Evolutionary conservation across 345 rosid genomes (phyloP).

Genomic region (Salix arbutifolia): DNA sequence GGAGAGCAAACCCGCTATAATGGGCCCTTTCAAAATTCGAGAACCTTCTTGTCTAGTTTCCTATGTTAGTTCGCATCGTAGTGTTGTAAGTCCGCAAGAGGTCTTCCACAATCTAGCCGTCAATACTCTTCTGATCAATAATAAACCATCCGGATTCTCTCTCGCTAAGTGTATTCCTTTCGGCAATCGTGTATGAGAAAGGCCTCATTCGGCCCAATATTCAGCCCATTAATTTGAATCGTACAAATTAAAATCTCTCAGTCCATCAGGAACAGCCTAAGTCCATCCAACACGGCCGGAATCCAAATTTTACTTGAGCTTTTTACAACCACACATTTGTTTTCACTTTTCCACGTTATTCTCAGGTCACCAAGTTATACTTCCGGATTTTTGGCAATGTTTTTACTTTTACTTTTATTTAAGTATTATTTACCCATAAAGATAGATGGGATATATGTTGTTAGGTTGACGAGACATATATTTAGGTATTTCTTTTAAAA

Average conservation of each 20-base stretch:
- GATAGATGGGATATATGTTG: no score
- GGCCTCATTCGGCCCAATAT: neutral
- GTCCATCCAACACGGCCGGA: neutral
- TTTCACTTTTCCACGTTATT: no score
- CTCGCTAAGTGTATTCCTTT: neutral
- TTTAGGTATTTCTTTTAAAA: no score
- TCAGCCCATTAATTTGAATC: neutral
- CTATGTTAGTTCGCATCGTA: neutral
- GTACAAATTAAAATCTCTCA: neutral
- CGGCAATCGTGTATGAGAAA: neutral
- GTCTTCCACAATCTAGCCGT: neutral
- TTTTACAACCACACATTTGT: no score
- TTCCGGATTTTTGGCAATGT: no score
- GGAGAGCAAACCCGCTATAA: neutral
- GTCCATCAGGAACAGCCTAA: neutral
- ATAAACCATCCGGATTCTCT: neutral
- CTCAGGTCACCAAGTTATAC: no score
- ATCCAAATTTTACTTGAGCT: no score
- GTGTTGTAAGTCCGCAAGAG: neutral
- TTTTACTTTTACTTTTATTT: no score
- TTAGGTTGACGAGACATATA: no score
- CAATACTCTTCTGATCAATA: no score
- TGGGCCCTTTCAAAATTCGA: neutral
- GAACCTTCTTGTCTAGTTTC: constrained; percentile 9
- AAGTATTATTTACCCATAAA: no score